These are phyloP conservation scores for Gynostemma pentaphyllum DNA, from an alignment of 306 rosid species.

Conservation along the genomic window DNA sequence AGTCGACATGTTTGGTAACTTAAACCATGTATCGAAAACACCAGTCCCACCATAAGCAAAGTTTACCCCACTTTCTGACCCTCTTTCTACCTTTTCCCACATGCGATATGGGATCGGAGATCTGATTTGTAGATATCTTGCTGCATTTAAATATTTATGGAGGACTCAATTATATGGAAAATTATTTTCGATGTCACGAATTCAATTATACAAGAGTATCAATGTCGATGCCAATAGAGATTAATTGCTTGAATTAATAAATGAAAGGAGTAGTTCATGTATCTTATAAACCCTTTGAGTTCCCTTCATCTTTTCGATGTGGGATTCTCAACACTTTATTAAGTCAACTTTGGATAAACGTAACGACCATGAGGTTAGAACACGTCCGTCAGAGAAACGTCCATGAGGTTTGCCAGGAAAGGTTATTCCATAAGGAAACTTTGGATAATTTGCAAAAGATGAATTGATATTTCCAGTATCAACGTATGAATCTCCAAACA, in stretches of 20 bases:
- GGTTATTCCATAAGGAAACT: constrained; percentile 31
- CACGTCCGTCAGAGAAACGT: constrained; percentile 38
- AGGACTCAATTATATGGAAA: no score
- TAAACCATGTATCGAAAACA: constrained; percentile 38
- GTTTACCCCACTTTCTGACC: constrained; percentile 56
- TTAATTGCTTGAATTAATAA: no score
- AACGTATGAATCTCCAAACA: constrained; percentile 34
- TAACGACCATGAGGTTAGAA: no score
- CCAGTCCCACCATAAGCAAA: constrained; percentile 82
- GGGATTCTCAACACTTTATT: no score
- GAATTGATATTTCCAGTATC: constrained; percentile 33
- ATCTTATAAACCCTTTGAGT: no score
- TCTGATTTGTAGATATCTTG: constrained; percentile 36
- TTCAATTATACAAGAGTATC: no score
- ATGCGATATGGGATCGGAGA: constrained; percentile 54
- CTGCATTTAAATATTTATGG: background rate
- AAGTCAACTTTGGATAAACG: no score
- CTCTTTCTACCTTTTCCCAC: constrained; percentile 20
- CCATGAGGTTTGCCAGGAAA: constrained; percentile 39
- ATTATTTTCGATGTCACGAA: no score
- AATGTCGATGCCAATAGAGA: no score
- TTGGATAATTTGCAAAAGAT: constrained; percentile 20
- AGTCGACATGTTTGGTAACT: constrained; percentile 62
- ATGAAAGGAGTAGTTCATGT: no score
- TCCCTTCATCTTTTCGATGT: no score